Evolutionary conservation across 495 filamentous ascomycete species (phyloP).

Genomic region (Penicillium argentinense): DNA sequence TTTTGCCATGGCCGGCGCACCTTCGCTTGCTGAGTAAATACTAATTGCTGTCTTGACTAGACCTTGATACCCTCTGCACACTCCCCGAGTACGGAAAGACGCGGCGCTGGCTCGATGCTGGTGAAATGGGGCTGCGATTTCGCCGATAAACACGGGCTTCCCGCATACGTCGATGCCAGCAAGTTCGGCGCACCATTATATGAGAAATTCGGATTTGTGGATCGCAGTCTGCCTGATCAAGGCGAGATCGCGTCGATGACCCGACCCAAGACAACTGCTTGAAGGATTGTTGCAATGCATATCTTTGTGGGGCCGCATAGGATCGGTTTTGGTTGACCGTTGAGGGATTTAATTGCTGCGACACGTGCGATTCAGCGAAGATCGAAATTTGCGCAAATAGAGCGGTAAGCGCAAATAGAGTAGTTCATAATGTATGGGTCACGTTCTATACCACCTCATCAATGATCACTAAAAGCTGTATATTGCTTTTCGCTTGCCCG

Average conservation of each 20-base stretch:
- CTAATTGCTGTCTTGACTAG: conserved; percentile 8
- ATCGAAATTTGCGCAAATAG: too few relatives aligned
- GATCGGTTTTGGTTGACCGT: background rate
- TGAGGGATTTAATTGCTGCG: too few relatives aligned
- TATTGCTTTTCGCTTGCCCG: too few relatives aligned
- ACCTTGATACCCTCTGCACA: conserved; percentile 50
- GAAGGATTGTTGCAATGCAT: too few relatives aligned
- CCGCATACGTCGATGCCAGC: conserved; percentile 34
- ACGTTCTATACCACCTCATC: too few relatives aligned
- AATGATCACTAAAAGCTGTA: too few relatives aligned
- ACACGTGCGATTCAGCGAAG: too few relatives aligned
- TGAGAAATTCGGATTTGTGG: conserved; percentile 33
- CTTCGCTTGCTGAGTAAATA: too few relatives aligned
- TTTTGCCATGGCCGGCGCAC: too few relatives aligned
- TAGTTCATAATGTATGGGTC: too few relatives aligned
- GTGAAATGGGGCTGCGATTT: conserved; percentile 49
- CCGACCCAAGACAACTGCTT: background rate
- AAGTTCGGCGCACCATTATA: conserved; percentile 29
- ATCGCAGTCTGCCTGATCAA: conserved; percentile 17
- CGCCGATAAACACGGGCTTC: conserved; percentile 34
- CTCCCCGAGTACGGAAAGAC: conserved; percentile 47
- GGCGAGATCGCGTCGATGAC: conserved; percentile 18
- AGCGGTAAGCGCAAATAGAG: too few relatives aligned
- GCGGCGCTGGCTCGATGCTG: conserved; percentile 51
- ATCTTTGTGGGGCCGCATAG: too few relatives aligned